Evolutionary conservation across 768 basidiomycete species (phyloP), one percentile per base, ranked within the genome.

Genomic region (Lentinula aciculospora): DNA sequence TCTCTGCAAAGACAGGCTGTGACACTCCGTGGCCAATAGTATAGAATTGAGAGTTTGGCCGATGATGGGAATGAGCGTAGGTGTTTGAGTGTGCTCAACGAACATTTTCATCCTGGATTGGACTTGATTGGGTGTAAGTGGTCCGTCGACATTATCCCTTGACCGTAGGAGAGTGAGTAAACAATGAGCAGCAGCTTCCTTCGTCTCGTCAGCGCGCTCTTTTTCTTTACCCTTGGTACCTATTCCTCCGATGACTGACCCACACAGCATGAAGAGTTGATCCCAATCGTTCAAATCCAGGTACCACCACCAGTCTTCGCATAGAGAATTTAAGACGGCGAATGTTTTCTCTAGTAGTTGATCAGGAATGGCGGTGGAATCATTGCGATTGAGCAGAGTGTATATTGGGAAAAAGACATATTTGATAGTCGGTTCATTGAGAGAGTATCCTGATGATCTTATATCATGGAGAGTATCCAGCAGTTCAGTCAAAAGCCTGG

Each of bases 331-430:
- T 29, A 96, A 72, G 12, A 81, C 72, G 25, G 75, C 64, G 58
- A 97, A 75, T 21, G 94, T 69, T 56, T 80, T 82, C 70, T 97
- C 92, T 47, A 96, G 73, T 29, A 94, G 72, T 63, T 86, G 86
- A 64, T 94, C 87, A 7, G 92, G 88, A 47, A 96, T 86, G 13
- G 80, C 74, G 5, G 78, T 66, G 2, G 85, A 79, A 15, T 80
- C 65, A 67, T 94, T 92, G 31, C 90, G 85, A 49, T 88, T 85
- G 34, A 98, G 78, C 50, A 97, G 83, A 28, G 85, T 82, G 2
- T 93, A 93, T 39, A 98, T 69, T 3, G 96, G 96, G 64, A 93
- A 89, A 71, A 95, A 91, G 28, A 85, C 75, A 69, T 98, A 98
- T 45, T 88, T 86, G 44, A 92, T 82, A 48, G 94, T 76, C 15